A percentile compares a stretch with the other conserved stretches of the same genome.
Evolutionary conservation across 2,329 filamentous ascomycete species (phyloP).

Genomic region (Penicillium sclerotigenum): DNA sequence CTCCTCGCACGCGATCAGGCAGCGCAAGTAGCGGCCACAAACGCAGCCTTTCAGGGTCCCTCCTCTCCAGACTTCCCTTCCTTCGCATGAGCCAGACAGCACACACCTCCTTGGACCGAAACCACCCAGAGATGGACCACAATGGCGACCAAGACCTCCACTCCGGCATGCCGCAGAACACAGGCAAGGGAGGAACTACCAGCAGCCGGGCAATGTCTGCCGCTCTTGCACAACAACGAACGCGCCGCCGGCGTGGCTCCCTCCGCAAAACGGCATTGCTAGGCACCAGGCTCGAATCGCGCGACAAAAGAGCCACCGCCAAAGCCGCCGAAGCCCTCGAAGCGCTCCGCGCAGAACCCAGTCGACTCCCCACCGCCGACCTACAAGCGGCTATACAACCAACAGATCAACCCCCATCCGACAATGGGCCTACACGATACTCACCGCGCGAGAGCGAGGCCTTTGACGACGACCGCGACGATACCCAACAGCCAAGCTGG

Average conservation of each 20-base stretch:
- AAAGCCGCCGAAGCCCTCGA: constrained; percentile 23
- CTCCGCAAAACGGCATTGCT: constrained; percentile 82
- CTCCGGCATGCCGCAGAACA: constrained; percentile 25
- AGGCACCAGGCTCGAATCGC: constrained; percentile 51
- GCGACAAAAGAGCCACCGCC: constrained; percentile 30
- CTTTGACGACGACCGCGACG: constrained; percentile 15
- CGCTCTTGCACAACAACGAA: constrained; percentile 51
- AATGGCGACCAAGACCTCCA: constrained; percentile 28
- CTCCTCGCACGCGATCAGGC: constrained; percentile 32
- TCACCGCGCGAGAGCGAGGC: not conserved
- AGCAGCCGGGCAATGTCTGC: constrained; percentile 51
- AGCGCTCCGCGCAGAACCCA: constrained; percentile 8
- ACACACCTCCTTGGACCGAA: constrained; percentile 34
- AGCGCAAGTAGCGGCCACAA: constrained; percentile 42
- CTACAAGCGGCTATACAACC: constrained; percentile 4
- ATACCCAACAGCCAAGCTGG: constrained; percentile 16
- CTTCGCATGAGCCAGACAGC: constrained; percentile 51
- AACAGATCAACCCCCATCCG: constrained; percentile 3
- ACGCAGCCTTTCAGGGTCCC: constrained; percentile 59
- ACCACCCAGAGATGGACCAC: constrained; percentile 23
- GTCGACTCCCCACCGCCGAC: constrained; percentile 6
- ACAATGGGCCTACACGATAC: constrained; percentile 11
- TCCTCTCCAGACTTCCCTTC: constrained; percentile 69
- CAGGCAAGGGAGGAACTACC: constrained; percentile 10
- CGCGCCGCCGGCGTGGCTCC: constrained; percentile 74